Base-by-base conservation (phyloP, 345 rosid species). In the Triadica sebifera region DNA sequence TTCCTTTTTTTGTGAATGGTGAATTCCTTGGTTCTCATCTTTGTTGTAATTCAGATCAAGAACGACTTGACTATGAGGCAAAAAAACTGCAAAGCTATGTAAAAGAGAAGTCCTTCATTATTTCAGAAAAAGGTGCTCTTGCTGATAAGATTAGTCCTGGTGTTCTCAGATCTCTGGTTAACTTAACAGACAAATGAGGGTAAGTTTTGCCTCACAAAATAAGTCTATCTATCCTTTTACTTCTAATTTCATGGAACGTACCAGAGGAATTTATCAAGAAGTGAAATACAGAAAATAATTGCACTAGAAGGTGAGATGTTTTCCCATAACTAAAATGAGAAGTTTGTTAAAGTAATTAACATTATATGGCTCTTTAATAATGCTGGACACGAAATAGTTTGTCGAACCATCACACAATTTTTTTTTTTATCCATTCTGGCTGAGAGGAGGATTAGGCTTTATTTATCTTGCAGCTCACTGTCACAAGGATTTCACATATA, bases 61-160 rank as follows among this genome's bases (percentile, higher is more conserved):
- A 78, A 74, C 76, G 53, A 45, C 81, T 90, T 65, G 92, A 89
- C 16, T 84, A 64, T 76, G 93, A 89, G 63, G 81, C 89, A 3
- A 89, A 93, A 73, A 90, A 85, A 79, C 76, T 90, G 20, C 93
- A 90, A 76, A 91, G 99, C 85, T 82, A 80, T 64, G 85, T 93
- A 41, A 90, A 93, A 64, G 94, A 94, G 79, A 90, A 82, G 74
- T 83, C 98, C 66, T 69, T 90, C 41, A 43, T 41, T 50, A 78
- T 90, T 76, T 91, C 92, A 17, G 93, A 93, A 68, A 84, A 82
- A 68, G 93, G 97, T 25, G 94, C 84, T 72, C 85, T 91, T 50
- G 89, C 97, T 45, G 97, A 93, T 82, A 90, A 79, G 86, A 83
- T 82, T 8, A 77, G 86, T 60, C 96, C 91, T 3, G 90, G 88